These are phyloP conservation scores for Coemansia sp. DNA, from an alignment of 192 early-diverging fungal species.

Conservation along the genomic window DNA sequence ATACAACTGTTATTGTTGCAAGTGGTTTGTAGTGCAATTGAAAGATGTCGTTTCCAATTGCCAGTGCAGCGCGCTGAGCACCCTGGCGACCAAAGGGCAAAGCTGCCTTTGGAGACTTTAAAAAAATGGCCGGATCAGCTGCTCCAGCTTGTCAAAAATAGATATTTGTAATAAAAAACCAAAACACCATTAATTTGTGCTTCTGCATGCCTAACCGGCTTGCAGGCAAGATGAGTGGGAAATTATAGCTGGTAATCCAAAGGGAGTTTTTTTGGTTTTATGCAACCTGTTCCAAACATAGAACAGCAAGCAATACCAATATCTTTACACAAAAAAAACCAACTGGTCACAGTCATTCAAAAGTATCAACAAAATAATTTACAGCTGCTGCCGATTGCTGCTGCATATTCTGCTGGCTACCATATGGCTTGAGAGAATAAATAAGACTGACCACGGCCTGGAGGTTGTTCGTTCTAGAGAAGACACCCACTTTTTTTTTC, in stretches of 20 bases:
- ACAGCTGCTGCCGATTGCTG: constrained; percentile 2
- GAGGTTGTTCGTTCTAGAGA: too few species aligned
- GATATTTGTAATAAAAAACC: constrained; percentile 6
- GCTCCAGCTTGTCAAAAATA: constrained; percentile 11
- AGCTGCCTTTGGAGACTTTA: not conserved
- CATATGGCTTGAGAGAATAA: constrained; percentile 16
- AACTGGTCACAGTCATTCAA: too few species aligned
- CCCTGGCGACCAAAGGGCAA: too few species aligned
- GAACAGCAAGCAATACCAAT: constrained; percentile 13
- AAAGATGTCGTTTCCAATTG: too few species aligned
- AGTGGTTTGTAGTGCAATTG: too few species aligned
- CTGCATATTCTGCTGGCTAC: constrained; percentile 11
- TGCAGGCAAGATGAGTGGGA: not conserved
- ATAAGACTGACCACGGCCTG: constrained; percentile 3
- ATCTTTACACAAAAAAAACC: constrained; percentile 6
- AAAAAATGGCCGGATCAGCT: constrained; percentile 9
- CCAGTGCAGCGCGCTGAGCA: too few species aligned
- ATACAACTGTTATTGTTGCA: too few species aligned
- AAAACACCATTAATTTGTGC: not conserved
- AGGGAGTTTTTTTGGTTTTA: constrained; percentile 9
- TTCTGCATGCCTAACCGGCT: constrained; percentile 3
- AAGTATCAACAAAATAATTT: too few species aligned
- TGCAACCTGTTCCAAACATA: constrained; percentile 31
- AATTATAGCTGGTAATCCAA: constrained; percentile 15
- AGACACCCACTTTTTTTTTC: too few species aligned